Base-by-base conservation (phyloP, 1,284 basidiomycete species). In the Rhodofomes roseus region DNA sequence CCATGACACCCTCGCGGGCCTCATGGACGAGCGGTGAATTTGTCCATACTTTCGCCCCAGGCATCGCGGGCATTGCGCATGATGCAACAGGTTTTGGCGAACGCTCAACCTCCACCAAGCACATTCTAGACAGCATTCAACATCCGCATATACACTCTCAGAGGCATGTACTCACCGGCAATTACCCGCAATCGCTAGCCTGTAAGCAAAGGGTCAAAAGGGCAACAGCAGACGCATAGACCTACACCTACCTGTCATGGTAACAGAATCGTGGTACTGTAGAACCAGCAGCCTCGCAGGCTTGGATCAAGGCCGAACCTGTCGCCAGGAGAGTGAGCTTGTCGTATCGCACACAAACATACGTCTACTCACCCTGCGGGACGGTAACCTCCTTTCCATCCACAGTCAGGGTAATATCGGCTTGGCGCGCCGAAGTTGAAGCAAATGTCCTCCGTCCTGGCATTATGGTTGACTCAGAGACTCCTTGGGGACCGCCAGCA, bases 1-100 rank as follows among this genome's bases (percentile, higher is more conserved):
- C 97, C 96, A 99, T 98, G 61, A 99, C 96, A 61, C 96, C 96
- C 77, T 97, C 95, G 37, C 94, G 86, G 63, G 95, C 95, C 82
- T 96, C 95, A 74, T 98, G 95, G 16, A 98, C 95, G 12, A 95
- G 79, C 29, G 96, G 95, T 2, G 94, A 92, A 75, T 98, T 95
- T 58, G 97, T 99, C 75, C 90, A 97, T 57, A 99, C 95, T 74
- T 95, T 95, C 55, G 94, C 83, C 57, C 96, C 96, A 55, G 94
- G 93, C 94, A 98, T 96, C 46, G 96, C 96, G 52, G 96, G 97
- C 92, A 97, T 96, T 12, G 96, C 96, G 74, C 90, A 92, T 60
- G 87, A 93, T 54, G 91, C 90, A 54, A 96, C 87, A 31, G 95
- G 95, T 80, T 97, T 97, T 58, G 95, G 95, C 61, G 95, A 95